Percentiles rank a stretch among this genome's conserved stretches.
Conservation (phyloP, 768 basidiomycete genomes). For the Rhodotorula kratochvilovae region DNA sequence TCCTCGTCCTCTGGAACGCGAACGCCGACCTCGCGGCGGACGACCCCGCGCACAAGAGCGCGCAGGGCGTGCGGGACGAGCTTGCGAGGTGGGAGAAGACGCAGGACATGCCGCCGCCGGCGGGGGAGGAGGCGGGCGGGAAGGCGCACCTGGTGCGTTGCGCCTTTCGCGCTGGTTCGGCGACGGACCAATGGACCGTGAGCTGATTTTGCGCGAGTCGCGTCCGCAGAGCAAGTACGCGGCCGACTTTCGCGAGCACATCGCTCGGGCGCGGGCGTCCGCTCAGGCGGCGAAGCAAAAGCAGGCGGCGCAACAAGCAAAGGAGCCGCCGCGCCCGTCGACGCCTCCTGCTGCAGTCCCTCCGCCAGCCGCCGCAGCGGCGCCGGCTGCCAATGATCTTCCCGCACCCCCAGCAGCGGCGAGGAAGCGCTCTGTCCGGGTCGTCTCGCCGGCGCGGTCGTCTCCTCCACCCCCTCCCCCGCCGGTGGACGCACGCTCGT, state of each 20-base stretch:
- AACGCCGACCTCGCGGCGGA: conserved; percentile 15
- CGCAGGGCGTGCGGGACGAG: conserved; percentile 7
- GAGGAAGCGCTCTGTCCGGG: neutral
- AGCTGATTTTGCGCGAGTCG: neutral
- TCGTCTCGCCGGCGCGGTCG: conserved; percentile 1
- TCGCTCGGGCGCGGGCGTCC: conserved; percentile 4
- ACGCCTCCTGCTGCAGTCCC: too few species aligned
- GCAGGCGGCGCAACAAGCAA: neutral
- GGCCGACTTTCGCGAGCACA: conserved; percentile 12
- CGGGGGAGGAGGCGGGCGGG: neutral
- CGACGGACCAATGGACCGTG: too few species aligned
- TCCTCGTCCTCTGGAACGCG: conserved; percentile 24
- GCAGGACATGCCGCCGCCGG: neutral
- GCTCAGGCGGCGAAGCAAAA: too few species aligned
- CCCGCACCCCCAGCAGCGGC: neutral
- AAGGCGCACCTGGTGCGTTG: conserved; percentile 18
- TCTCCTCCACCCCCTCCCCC: neutral
- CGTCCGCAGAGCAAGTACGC: neutral
- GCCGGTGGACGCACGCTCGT: neutral
- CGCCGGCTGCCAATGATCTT: neutral
- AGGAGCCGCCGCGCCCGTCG: neutral
- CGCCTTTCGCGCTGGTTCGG: too few species aligned
- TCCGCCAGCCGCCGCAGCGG: too few species aligned
- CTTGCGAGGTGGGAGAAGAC: conserved; percentile 21
- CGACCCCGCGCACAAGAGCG: conserved; percentile 4